Base-by-base conservation (phyloP, 805 yeast species). In the Myxozyma udenii region DNA sequence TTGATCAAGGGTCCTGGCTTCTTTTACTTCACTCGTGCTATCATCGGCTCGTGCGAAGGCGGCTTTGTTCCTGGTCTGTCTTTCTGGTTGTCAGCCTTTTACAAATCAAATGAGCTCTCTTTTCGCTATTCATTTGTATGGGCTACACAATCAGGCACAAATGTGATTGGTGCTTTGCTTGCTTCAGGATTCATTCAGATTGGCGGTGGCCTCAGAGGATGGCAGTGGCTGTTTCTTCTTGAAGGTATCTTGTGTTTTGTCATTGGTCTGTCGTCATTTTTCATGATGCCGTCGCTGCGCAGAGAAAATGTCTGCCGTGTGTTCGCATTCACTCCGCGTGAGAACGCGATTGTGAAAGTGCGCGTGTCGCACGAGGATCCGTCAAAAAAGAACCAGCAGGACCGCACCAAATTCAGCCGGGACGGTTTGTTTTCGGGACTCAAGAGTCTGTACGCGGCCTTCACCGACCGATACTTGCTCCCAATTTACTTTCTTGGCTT, bases 31-130 rank as follows among this genome's bases (percentile, higher is more conserved):
- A 71, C 79, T 4, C 70, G 86, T 51, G 77, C 75, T 1, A 68
- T 80, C 3, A 62, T 81, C 39, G 87, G 84, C 2, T 62, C 75
- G 5, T 67, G 78, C n/a, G 83, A 83, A 64, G 87, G 87, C 50
- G 87, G 88, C 0, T 82, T 82, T 53, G 82, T 84, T 48, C 83
- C 85, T 30, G 87, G 83, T 60, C 68, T 78, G 30, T 74, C 78
- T 49, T 67, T 83, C 43, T 84, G 84, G 80, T 68, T 84, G 65
- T 77, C 84, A 1, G 84, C 82, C 66, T 84, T 83, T 67, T 84
- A 78, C 68, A 83, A 80, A 38, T 57, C 7, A 63, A 77, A 71
- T 25, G 88, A 84, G 65, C 70, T 84, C 16, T 73, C 85, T 1
- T 65, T 79, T 22, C 70, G 88, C 48, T 68, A 83, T 25, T 76